A percentile compares a stretch with the other conserved stretches of the same genome.
phyloP scores from a whole-genome alignment of 306 rosid genomes.

The Prunus dulcis region DNA sequence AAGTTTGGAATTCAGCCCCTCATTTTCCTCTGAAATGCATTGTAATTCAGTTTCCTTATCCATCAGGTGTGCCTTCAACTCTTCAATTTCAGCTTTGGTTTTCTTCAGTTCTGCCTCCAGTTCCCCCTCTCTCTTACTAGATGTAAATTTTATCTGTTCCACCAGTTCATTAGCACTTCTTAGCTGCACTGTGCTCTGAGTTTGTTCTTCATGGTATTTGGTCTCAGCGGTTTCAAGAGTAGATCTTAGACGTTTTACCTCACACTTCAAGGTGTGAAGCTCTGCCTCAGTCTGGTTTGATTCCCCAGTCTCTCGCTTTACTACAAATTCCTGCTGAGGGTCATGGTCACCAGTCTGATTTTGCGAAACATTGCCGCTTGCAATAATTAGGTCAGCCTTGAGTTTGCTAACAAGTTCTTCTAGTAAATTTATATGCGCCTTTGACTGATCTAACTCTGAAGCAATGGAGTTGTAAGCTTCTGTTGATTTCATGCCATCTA shows the following conservation, averaged over 20 bases:
- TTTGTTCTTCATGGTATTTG: slow-evolving; percentile 69
- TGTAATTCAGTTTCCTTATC: slow-evolving; percentile 95
- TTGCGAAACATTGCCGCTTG: slow-evolving; percentile 12
- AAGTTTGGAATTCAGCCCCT: slow-evolving; percentile 55
- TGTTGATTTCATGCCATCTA: slow-evolving; percentile 47
- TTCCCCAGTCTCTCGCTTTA: slow-evolving; percentile 20
- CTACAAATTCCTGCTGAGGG: slow-evolving; percentile 27
- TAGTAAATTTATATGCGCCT: slow-evolving; percentile 42
- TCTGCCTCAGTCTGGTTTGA: slow-evolving; percentile 38
- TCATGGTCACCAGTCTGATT: slow-evolving; percentile 13
- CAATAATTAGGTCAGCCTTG: slow-evolving; percentile 22
- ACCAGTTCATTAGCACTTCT: slow-evolving; percentile 57
- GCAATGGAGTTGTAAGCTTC: slow-evolving; percentile 52
- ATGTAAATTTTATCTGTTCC: slow-evolving; percentile 62
- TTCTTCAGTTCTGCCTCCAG: slow-evolving; percentile 51
- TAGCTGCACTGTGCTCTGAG: slow-evolving; percentile 57
- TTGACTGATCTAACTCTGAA: slow-evolving; percentile 60
- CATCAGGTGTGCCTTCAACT: slow-evolving; percentile 78
- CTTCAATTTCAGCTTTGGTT: slow-evolving; percentile 58
- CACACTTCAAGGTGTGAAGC: slow-evolving; percentile 47
- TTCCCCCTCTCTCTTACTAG: slow-evolving; percentile 44
- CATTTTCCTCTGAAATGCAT: slow-evolving; percentile 85
- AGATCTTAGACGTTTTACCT: slow-evolving; percentile 47
- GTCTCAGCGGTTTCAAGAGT: slow-evolving; percentile 66
- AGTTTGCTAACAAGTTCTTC: slow-evolving; percentile 57